Conservation (phyloP, 1,284 basidiomycete genomes). For the Trichosporon sp. region DNA sequence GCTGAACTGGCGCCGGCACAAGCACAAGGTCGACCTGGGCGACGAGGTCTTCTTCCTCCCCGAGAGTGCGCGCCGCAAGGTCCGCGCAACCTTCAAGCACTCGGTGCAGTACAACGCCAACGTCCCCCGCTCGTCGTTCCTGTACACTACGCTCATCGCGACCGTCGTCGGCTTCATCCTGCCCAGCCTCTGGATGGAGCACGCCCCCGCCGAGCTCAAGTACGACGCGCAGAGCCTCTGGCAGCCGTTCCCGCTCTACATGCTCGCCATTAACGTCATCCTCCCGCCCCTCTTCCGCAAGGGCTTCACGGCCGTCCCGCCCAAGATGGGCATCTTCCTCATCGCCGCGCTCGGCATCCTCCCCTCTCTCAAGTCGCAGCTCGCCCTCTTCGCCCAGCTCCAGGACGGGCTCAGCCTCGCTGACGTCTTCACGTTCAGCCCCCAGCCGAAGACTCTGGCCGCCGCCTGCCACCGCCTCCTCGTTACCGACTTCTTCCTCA, state of each 20-base stretch:
- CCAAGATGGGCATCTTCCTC: constrained; percentile 10
- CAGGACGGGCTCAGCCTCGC: background rate
- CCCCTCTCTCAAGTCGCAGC: background rate
- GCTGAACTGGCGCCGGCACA: constrained; percentile 7
- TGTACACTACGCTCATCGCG: constrained; percentile 13
- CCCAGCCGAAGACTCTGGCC: background rate
- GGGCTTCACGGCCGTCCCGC: constrained; percentile 1
- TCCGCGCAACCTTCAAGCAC: constrained; percentile 8
- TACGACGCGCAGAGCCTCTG: constrained; percentile 9
- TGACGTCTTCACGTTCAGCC: background rate
- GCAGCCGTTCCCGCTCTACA: constrained; percentile 15
- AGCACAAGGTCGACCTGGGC: constrained; percentile 11
- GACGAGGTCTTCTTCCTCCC: constrained; percentile 12
- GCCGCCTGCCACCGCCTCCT: constrained; percentile 5
- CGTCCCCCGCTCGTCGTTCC: constrained; percentile 11
- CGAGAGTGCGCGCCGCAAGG: background rate
- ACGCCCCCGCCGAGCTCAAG: background rate
- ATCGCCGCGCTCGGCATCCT: constrained; percentile 11
- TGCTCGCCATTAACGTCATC: constrained; percentile 13
- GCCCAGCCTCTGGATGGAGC: background rate
- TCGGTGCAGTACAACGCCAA: constrained; percentile 12
- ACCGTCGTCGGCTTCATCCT: constrained; percentile 8
- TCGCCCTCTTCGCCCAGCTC: background rate
- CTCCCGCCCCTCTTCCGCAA: constrained; percentile 11
- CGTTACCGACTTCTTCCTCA: constrained; percentile 7